Evolutionary conservation across 78 protist species (phyloP), one percentile per base, ranked within the genome.

Genomic region (Planoprotostelium fungivorum): DNA sequence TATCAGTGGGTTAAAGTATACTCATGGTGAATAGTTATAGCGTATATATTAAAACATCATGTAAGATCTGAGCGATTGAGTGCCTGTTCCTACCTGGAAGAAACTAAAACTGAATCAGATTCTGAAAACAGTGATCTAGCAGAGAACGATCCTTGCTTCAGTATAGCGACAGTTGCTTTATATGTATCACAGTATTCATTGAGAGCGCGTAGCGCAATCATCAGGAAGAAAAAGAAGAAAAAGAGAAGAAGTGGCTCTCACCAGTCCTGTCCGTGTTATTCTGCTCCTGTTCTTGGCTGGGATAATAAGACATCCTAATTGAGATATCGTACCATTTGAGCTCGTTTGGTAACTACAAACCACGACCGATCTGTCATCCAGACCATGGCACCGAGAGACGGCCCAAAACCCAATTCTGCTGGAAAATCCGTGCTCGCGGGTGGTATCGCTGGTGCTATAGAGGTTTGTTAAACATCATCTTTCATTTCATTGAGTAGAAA

Each of bases 391-490:
- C 73, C 73, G 5, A 5, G 73, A 25, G 73, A 51, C 16, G 73
- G 73, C 16, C 73, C 73, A 85, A 85, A 85, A 36, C 87, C 36
- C 63, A 85, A 85, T 37, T 36, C 36, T 23, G 5, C 16, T 16
- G 87, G 87, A 85, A 85, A 85, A 36, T 5, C 87, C 16, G 37
- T 85, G 16, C 36, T 85, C 16, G 87, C 87, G 5, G 87, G 87
- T 36, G 87, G 87, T 16, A 85, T 85, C 87, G 87, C 87, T 5
- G 87, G 87, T 35, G 87, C 63, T 5, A 86, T 93, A 34, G 95
- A 93, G 87, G n/a, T n/a, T n/a, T n/a, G n/a, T n/a, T n/a, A n/a
- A n/a, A n/a, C n/a, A n/a, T n/a, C n/a, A n/a, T n/a, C n/a, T n/a
- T n/a, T n/a, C n/a, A n/a, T n/a, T n/a, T n/a, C n/a, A n/a, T n/a